Evolutionary conservation across 768 basidiomycete species (phyloP), one percentile per base, ranked within the genome.

Genomic region (Tricholoma sp.): DNA sequence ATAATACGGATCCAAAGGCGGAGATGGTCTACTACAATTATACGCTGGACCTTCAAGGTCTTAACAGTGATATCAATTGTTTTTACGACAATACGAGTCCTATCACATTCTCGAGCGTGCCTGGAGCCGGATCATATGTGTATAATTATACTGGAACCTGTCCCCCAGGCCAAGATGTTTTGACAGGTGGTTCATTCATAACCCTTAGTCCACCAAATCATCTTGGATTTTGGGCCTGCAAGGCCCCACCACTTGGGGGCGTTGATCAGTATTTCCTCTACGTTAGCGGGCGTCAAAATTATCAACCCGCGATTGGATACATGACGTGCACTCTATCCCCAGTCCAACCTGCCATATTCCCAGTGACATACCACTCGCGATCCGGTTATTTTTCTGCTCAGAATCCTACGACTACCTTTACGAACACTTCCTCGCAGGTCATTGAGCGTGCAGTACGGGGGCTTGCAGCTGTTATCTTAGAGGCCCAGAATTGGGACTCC

Each of bases 11-110:
- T n/a, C 29, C 29, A 14, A 35, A 27, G 3, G 29, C 56, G 46
- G 58, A 54, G n/a, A 52, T 46, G 16, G n/a, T 22, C 24, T 54
- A 55, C 2, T 68, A 66, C 43, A 60, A 63, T 54, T 68, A 68
- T 58, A 63, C 63, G 5, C 61, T 68, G 49, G 31, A 61, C 14
- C 61, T 65, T 32, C 67, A 68, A 59, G 67, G 67, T 21, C 53
- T 68, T 37, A n/a, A 22, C 4, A 65, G 62, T 51, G 57, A 62
- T 8, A 39, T 68, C 39, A 54, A 39, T 18, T 68, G 67, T 22
- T 31, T 12, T 16, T 68, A 66, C 34, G 57, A 61, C n/a, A 11
- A 4, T 19, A 32, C 21, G 8, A 37, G 18, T 18, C 51, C 51
- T 14, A n/a, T 52, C 18, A 35, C 18, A 10, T 37, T 52, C 37